phyloP scores from a whole-genome alignment of 1,139 yeast species.

The Yamadazyma dendronema region DNA sequence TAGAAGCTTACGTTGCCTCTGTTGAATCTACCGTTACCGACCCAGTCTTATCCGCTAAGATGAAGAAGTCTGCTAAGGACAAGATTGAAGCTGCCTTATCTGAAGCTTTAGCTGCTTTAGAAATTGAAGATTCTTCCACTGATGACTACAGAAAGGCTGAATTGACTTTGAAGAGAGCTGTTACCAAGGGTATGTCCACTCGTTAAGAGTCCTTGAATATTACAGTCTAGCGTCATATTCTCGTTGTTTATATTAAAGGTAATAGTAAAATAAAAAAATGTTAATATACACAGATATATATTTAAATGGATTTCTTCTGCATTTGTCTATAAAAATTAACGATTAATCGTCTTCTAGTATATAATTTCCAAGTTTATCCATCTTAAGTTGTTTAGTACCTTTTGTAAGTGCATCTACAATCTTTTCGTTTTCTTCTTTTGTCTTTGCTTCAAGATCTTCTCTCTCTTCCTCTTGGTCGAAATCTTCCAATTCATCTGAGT shows the following conservation, averaged over 20 bases:
- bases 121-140: slow-evolving; percentile 93
- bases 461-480: slow-evolving; percentile 38
- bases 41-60: slow-evolving; percentile 97
- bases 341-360: slow-evolving; percentile 64
- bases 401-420: slow-evolving; percentile 65
- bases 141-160: slow-evolving; percentile 99
- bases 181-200: slow-evolving; percentile 98
- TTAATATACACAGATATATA: slow-evolving; percentile 19
- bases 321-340: too few relatives aligned
- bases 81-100: slow-evolving; percentile 98
- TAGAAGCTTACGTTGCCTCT: slow-evolving; percentile 97
- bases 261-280: slow-evolving; percentile 8
- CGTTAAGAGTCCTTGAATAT: slow-evolving; percentile 57
- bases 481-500: slow-evolving; percentile 31
- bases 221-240: slow-evolving; percentile 7
- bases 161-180: slow-evolving; percentile 98
- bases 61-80: slow-evolving; percentile 97
- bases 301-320: too few relatives aligned
- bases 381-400: slow-evolving; percentile 61
- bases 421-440: slow-evolving; percentile 65
- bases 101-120: slow-evolving; percentile 97
- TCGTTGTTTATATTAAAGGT: slow-evolving; percentile 16
- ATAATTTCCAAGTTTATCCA: slow-evolving; percentile 81
- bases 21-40: slow-evolving; percentile 96
- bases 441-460: slow-evolving; percentile 29